These are phyloP conservation scores for Plasmodium fragile DNA, from an alignment of 169 alveolate genomes.

Conservation along the genomic window DNA sequence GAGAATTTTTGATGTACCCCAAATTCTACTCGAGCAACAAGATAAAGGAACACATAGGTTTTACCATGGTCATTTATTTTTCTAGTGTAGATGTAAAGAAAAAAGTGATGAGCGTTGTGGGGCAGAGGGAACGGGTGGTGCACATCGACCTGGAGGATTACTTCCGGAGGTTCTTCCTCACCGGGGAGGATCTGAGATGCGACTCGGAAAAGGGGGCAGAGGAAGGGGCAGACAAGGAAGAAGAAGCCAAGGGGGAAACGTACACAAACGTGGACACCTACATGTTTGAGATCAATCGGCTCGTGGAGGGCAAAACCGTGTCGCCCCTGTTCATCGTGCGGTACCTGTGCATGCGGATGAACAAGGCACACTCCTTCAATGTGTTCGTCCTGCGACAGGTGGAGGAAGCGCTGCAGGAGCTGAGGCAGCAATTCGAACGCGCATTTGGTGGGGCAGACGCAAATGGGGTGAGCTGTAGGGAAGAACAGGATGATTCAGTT, in stretches of 20 bases:
- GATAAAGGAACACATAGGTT: conserved; percentile 34
- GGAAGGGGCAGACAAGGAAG: not conserved
- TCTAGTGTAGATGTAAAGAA: conserved; percentile 19
- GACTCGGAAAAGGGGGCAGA: not conserved
- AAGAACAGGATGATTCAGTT: not conserved
- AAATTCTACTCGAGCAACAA: conserved; percentile 55
- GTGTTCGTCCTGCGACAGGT: conserved; percentile 39
- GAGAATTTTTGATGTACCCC: conserved; percentile 45
- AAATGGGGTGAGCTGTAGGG: not conserved
- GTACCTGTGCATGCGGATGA: conserved; percentile 49
- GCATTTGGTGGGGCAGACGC: not conserved
- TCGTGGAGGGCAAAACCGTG: conserved; percentile 15
- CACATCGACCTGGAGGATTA: conserved; percentile 47
- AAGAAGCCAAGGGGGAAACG: not conserved
- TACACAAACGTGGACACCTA: not conserved
- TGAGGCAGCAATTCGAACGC: not conserved
- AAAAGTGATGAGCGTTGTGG: conserved; percentile 8
- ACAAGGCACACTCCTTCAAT: conserved; percentile 18
- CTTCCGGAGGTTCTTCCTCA: not conserved
- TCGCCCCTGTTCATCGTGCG: conserved; percentile 56
- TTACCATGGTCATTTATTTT: conserved; percentile 42
- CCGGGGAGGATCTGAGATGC: not conserved
- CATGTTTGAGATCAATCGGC: conserved; percentile 28
- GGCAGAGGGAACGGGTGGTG: conserved; percentile 14
- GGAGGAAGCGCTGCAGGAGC: not conserved